Conservation (phyloP, 2,329 filamentous ascomycete species). For the Aureobasidium pullulans region DNA sequence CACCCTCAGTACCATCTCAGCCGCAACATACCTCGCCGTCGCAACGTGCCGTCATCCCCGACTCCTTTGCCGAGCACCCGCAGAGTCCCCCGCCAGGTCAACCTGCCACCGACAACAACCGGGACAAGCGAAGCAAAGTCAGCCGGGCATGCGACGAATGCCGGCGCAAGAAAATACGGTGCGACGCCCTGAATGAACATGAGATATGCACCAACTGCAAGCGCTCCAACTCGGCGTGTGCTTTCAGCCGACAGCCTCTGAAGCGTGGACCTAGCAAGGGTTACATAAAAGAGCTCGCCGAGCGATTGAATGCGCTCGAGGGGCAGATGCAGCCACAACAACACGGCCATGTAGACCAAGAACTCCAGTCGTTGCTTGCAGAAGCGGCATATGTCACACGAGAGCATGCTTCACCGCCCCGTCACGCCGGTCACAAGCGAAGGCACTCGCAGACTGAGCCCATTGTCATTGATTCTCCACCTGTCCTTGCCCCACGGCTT, state of each 20-base stretch:
- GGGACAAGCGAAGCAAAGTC: constrained; percentile 17
- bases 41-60: neutral
- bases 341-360: constrained; percentile 22
- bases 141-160: constrained; percentile 20
- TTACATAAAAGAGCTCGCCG: constrained; percentile 87
- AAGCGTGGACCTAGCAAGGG: constrained; percentile 64
- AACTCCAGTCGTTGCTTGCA: constrained; percentile 26
- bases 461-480: neutral
- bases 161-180: constrained; percentile 54
- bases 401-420: constrained; percentile 10
- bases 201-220: constrained; percentile 76
- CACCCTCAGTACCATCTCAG: neutral
- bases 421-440: constrained; percentile 10
- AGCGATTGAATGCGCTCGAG: constrained; percentile 75
- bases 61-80: constrained; percentile 2
- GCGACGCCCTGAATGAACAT: constrained; percentile 69
- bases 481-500: neutral
- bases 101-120: constrained; percentile 9
- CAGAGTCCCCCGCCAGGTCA: constrained; percentile 11
- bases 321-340: constrained; percentile 52
- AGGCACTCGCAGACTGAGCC: constrained; percentile 8
- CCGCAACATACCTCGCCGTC: neutral
- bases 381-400: constrained; percentile 17
- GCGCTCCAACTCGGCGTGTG: constrained; percentile 65
- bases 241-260: constrained; percentile 81